Conservation (phyloP, 2,329 filamentous ascomycete species). For the Monilinia aucupariae region DNA sequence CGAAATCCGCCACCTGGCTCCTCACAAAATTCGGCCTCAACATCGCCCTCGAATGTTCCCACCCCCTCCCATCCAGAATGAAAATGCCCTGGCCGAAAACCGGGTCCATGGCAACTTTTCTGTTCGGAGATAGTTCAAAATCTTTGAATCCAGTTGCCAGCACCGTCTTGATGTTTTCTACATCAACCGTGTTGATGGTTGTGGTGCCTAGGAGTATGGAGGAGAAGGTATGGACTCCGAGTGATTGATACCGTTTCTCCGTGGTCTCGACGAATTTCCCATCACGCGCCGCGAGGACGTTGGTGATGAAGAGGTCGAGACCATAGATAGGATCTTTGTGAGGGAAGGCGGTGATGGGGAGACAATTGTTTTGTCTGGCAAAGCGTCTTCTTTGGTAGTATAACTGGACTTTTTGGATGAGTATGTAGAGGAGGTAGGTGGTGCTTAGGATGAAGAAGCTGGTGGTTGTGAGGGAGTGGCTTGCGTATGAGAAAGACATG, state of each 20-base stretch:
- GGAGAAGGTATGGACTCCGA: constrained; percentile 19
- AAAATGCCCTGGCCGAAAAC: constrained; percentile 54
- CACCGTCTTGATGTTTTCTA: constrained; percentile 52
- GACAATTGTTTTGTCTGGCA: constrained; percentile 40
- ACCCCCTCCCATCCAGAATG: constrained; percentile 45
- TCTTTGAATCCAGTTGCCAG: constrained; percentile 53
- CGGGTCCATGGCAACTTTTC: constrained; percentile 41
- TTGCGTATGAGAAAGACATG: background rate
- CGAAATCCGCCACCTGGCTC: constrained; percentile 45
- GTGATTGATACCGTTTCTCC: constrained; percentile 33
- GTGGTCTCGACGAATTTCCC: constrained; percentile 37
- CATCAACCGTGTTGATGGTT: constrained; percentile 47
- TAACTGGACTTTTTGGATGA: constrained; percentile 14
- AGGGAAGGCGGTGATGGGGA: constrained; percentile 42
- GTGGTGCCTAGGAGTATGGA: constrained; percentile 27
- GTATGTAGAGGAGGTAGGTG: constrained; percentile 18
- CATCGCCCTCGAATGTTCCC: constrained; percentile 49
- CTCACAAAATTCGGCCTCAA: constrained; percentile 50
- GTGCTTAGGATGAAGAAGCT: constrained; percentile 1
- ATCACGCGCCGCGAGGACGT: constrained; percentile 37
- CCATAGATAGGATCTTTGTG: constrained; percentile 52
- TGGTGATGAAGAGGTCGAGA: constrained; percentile 42
- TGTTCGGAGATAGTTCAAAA: constrained; percentile 44
- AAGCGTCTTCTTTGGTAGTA: constrained; percentile 13
- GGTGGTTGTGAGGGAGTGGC: background rate